These are phyloP conservation scores for Neolentinus lepideus DNA, from an alignment of 1,284 basidiomycete genomes.

Conservation along the genomic window DNA sequence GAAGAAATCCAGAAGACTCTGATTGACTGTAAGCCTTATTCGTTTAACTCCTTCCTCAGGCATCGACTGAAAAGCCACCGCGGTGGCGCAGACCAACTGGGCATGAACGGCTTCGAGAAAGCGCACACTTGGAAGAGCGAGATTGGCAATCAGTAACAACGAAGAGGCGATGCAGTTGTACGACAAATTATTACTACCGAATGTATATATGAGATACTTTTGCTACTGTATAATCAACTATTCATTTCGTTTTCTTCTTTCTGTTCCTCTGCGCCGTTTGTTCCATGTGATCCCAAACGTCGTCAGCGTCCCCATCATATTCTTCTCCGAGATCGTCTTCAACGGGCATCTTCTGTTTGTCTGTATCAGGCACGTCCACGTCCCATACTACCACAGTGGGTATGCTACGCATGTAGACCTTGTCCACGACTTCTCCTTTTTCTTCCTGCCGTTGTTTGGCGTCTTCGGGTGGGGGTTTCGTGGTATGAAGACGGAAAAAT, in stretches of 20 bases:
- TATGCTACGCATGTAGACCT: constrained; percentile 58
- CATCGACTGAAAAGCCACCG: neutral
- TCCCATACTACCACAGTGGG: constrained; percentile 63
- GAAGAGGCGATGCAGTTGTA: neutral
- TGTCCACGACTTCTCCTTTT: constrained; percentile 63
- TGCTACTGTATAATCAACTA: neutral
- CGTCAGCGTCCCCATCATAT: constrained; percentile 38
- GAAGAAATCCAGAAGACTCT: constrained; percentile 83
- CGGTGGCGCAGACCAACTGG: constrained; percentile 49
- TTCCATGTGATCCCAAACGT: constrained; percentile 33
- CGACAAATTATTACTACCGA: neutral
- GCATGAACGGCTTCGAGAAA: constrained; percentile 86
- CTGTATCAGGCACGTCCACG: constrained; percentile 14
- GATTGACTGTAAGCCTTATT: constrained; percentile 57
- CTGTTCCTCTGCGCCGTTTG: constrained; percentile 6
- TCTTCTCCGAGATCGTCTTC: constrained; percentile 29
- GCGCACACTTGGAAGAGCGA: constrained; percentile 84
- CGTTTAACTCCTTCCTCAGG: neutral
- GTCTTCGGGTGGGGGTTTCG: constrained; percentile 44
- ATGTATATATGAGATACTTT: neutral
- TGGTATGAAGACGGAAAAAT: constrained; percentile 68
- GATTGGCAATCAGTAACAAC: constrained; percentile 41
- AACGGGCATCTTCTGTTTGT: constrained; percentile 19
- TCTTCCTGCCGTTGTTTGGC: constrained; percentile 47
- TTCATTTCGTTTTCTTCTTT: neutral